Conservation (phyloP, 768 basidiomycete genomes). For the Ramaria rubella region DNA sequence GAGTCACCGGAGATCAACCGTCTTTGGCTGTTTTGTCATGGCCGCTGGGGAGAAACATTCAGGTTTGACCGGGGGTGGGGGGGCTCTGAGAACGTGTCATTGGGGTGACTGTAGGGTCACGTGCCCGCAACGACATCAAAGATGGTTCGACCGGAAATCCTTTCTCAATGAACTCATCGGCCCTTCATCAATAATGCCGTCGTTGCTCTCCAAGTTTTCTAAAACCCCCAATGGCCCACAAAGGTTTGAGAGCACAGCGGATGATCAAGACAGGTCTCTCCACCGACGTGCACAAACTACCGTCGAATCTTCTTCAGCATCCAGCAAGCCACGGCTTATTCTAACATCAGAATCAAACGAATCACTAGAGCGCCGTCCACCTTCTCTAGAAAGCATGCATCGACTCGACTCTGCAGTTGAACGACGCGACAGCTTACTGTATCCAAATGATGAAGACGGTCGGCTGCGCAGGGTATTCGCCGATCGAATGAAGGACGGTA, state of each 20-base stretch:
- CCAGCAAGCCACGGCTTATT: not conserved
- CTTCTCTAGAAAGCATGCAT: conserved; percentile 1
- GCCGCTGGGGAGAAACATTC: too few species aligned
- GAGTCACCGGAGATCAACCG: too few species aligned
- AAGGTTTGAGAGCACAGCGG: not conserved
- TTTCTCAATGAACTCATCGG: not conserved
- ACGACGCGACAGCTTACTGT: not conserved
- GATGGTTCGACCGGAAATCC: too few species aligned
- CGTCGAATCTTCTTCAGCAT: not conserved
- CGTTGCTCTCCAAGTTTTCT: conserved; percentile 6
- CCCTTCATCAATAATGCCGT: not conserved
- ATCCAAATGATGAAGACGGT: not conserved
- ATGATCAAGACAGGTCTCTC: not conserved
- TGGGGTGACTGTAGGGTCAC: too few species aligned
- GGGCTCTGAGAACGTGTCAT: too few species aligned
- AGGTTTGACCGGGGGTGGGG: too few species aligned
- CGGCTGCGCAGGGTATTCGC: not conserved
- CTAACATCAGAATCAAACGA: not conserved
- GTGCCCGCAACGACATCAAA: too few species aligned
- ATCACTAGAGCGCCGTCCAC: not conserved
- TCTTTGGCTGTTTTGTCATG: too few species aligned
- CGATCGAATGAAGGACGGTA: not conserved
- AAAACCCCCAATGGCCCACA: not conserved
- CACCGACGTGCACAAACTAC: not conserved
- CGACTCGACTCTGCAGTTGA: not conserved